Evolutionary conservation across 345 rosid species (phyloP).

Genomic region (Eucalyptus brandiana): DNA sequence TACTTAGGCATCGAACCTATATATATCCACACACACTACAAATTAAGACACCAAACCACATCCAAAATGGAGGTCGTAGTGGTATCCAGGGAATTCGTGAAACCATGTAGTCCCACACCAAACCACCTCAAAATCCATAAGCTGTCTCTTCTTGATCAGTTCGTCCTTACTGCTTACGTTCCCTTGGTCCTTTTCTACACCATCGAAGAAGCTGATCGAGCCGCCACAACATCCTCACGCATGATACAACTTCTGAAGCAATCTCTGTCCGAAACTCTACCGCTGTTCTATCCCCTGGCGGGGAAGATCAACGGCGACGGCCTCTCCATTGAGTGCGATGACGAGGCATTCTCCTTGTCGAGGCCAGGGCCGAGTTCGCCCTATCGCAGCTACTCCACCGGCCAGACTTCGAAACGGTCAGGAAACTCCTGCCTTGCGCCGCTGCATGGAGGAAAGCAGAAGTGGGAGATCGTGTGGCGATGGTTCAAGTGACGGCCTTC

Average conservation of each 20-base stretch:
- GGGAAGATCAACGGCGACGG: constrained; percentile 13
- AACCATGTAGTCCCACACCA: constrained; percentile 29
- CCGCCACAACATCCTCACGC: not conserved
- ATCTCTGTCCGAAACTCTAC: constrained; percentile 17
- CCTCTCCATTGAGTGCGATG: constrained; percentile 12
- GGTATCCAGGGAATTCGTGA: constrained; percentile 10
- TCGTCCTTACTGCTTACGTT: constrained; percentile 4
- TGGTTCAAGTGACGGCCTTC: not conserved
- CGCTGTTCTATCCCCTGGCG: constrained; percentile 11
- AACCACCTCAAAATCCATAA: constrained; percentile 10
- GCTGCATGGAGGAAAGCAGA: not conserved
- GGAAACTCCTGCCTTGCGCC: not conserved
- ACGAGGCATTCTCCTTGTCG: constrained; percentile 2
- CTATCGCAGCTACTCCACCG: not conserved
- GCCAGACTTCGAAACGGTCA: not conserved
- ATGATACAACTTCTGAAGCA: constrained; percentile 1
- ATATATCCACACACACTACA: no score
- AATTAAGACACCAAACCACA: not conserved
- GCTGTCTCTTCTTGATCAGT: constrained; percentile 29
- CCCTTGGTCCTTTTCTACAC: constrained; percentile 19
- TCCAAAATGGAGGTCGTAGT: constrained; percentile 17
- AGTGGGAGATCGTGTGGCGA: not conserved
- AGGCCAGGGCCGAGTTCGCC: constrained; percentile 1
- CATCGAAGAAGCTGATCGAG: not conserved
- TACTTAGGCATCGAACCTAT: not conserved